Evolutionary conservation across 371 early-diverging fungal genomes (phyloP).

Genomic region (Mucor saturninus): DNA sequence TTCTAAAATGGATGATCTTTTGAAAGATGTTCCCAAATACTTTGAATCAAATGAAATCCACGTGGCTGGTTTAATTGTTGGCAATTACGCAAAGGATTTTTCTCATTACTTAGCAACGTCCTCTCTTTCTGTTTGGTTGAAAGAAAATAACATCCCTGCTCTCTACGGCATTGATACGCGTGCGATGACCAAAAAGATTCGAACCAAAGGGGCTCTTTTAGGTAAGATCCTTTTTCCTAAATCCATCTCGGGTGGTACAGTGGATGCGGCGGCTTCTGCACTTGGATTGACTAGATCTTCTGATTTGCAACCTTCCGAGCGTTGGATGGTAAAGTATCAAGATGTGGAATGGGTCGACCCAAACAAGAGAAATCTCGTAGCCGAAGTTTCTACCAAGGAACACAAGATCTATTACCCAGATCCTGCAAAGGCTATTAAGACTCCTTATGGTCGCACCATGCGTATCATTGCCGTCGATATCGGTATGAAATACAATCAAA

Average conservation of each 20-base stretch:
- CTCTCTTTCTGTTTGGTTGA: conserved; percentile 88
- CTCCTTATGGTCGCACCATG: conserved; percentile 77
- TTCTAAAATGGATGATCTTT: conserved; percentile 70
- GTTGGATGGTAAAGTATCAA: conserved; percentile 72
- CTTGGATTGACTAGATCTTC: conserved; percentile 36
- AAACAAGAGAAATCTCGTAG: conserved; percentile 90
- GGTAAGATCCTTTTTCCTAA: conserved; percentile 87
- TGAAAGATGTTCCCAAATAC: conserved; percentile 83
- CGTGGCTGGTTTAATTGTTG: conserved; percentile 86
- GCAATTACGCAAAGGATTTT: conserved; percentile 84
- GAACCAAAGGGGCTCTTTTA: conserved; percentile 85
- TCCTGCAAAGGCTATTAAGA: conserved; percentile 63
- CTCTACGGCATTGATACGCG: conserved; percentile 94
- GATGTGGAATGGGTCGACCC: conserved; percentile 92
- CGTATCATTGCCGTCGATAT: conserved; percentile 93
- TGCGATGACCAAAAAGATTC: conserved; percentile 84
- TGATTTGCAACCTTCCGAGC: conserved; percentile 33
- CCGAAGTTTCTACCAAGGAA: conserved; percentile 86
- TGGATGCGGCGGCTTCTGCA: conserved; percentile 46
- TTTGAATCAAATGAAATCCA: conserved; percentile 91
- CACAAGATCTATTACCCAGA: conserved; percentile 78
- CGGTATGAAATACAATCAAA: conserved; percentile 98
- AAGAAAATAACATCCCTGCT: conserved; percentile 85
- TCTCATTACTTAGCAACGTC: conserved; percentile 94
- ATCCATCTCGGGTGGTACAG: conserved; percentile 27